Base-by-base conservation (phyloP, 2,329 filamentous ascomycete genomes). In the Xylariaceae sp. region DNA sequence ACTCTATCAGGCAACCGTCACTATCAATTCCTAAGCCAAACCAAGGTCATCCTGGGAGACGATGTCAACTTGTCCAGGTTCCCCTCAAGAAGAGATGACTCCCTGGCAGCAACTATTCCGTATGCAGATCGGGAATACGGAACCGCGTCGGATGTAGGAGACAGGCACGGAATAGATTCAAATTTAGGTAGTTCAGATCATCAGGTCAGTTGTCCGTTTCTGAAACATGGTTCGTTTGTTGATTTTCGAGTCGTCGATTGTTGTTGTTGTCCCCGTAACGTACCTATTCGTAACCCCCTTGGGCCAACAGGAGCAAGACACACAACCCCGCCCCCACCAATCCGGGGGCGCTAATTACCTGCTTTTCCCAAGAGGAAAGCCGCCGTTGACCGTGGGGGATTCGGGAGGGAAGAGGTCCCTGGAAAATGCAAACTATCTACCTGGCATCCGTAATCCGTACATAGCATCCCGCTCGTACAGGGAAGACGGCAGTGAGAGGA, bases 401-500 rank as follows among this genome's bases (percentile, higher is more conserved):
- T 59, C 54, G 59, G 56, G 58, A 61, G 9, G 37, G 9, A 42
- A 13, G 37, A n/a, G 13, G 55, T 59, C 52, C 60, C 44, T 47
- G 47, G n/a, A 35, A 18, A 37, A 50, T 34, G 30, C 44, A 52
- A 18, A 1, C 9, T 34, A 48, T 6, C 11, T 42, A 42, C 7
- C 37, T 42, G 17, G 17, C 17, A 42, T 30, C 23, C 37, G 11
- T 42, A 10, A 42, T 42, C 37, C 37, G 37, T 42, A 42, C 34
- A 9, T 51, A 11, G 47, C 42, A 47, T 57, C 44, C 52, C 63
- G 62, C 62, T 62, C 61, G 62, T 64, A 60, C 42, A 45, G 37
- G 11, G 37, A 9, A 42, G 37, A 66, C 56, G 39, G 39, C 55
- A 63, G 64, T 60, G 62, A 62, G 66, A 66, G 60, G 62, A 63